Conservation (phyloP, 495 filamentous ascomycete species). For the Chaetomidium leptoderma region DNA sequence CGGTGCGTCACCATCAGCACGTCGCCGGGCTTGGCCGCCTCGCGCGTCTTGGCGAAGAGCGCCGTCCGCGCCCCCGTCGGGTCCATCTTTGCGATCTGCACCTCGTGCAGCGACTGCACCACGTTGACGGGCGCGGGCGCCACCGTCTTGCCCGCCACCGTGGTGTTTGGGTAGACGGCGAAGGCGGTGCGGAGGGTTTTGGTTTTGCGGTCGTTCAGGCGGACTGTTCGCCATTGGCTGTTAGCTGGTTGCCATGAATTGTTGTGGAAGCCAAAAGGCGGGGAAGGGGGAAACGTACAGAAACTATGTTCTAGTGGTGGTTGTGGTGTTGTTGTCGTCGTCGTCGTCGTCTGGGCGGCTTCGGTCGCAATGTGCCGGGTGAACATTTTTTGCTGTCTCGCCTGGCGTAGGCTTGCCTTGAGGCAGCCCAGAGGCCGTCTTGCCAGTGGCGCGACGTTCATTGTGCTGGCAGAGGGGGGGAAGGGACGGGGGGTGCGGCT, state of each 20-base stretch:
- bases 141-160: slow-evolving; percentile 23
- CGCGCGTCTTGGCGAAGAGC: slow-evolving; percentile 68
- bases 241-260: too few species aligned
- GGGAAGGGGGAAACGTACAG: slow-evolving; percentile 18
- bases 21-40: slow-evolving; percentile 75
- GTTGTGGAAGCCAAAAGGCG: too few species aligned
- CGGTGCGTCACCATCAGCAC: slow-evolving; percentile 80
- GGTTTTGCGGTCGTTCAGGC: slow-evolving; percentile 26
- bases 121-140: slow-evolving; percentile 52
- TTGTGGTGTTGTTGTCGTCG: slow-evolving; percentile 20
- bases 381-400: slow-evolving; percentile 39
- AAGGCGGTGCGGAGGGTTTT: slow-evolving; percentile 37
- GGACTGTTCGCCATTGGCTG: too few species aligned
- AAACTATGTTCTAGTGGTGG: slow-evolving; percentile 33
- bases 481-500: neutral
- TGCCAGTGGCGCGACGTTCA: slow-evolving; percentile 54
- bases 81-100: slow-evolving; percentile 71
- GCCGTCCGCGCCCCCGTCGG: slow-evolving; percentile 74
- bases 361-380: slow-evolving; percentile 37
- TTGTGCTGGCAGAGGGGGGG: slow-evolving; percentile 29
- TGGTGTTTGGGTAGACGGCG: slow-evolving; percentile 46
- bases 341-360: slow-evolving; percentile 19
- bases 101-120: slow-evolving; percentile 54
- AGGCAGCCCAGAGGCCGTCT: slow-evolving; percentile 65
- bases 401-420: slow-evolving; percentile 52